Conservation (phyloP, 2,329 filamentous ascomycete species). For the Zalaria obscura region DNA sequence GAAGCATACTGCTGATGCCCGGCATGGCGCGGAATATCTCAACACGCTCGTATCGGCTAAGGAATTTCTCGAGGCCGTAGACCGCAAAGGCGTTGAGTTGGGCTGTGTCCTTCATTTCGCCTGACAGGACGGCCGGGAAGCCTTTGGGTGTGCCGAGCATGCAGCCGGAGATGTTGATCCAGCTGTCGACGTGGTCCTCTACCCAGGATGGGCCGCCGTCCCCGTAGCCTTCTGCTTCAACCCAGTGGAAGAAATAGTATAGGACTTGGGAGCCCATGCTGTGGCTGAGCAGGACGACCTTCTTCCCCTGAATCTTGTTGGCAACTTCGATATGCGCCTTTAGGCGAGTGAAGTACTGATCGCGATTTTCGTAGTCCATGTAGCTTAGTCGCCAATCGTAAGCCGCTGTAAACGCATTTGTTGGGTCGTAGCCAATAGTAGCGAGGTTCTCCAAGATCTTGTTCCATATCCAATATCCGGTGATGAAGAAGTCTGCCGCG, state of each 20-base stretch:
- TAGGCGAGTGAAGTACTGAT: slow-evolving; percentile 85
- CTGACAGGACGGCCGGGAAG: slow-evolving; percentile 76
- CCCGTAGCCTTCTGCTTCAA: slow-evolving; percentile 64
- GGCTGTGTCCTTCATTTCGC: slow-evolving; percentile 96
- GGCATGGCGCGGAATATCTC: slow-evolving; percentile 97
- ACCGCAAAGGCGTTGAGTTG: slow-evolving; percentile 94
- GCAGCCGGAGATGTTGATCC: slow-evolving; percentile 97
- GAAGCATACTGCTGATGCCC: slow-evolving; percentile 90
- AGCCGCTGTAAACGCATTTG: slow-evolving; percentile 51
- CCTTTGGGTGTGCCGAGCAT: slow-evolving; percentile 94
- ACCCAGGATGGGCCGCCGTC: slow-evolving; percentile 80
- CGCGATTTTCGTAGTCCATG: slow-evolving; percentile 72
- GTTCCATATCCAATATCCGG: slow-evolving; percentile 96
- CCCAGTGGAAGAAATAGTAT: slow-evolving; percentile 74
- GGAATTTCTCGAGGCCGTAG: slow-evolving; percentile 90
- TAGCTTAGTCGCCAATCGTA: slow-evolving; percentile 94
- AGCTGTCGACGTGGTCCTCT: slow-evolving; percentile 75
- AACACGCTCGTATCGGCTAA: slow-evolving; percentile 77
- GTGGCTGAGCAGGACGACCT: slow-evolving; percentile 78
- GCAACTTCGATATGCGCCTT: slow-evolving; percentile 85
- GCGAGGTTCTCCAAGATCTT: slow-evolving; percentile 96
- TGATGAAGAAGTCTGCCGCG: slow-evolving; percentile 87
- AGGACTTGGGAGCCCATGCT: slow-evolving; percentile 96
- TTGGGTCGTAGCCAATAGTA: slow-evolving; percentile 89
- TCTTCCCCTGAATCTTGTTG: slow-evolving; percentile 56